Evolutionary conservation across 2,329 filamentous ascomycete genomes (phyloP), one percentile per base, ranked within the genome.

Genomic region (Penicillium sp.): DNA sequence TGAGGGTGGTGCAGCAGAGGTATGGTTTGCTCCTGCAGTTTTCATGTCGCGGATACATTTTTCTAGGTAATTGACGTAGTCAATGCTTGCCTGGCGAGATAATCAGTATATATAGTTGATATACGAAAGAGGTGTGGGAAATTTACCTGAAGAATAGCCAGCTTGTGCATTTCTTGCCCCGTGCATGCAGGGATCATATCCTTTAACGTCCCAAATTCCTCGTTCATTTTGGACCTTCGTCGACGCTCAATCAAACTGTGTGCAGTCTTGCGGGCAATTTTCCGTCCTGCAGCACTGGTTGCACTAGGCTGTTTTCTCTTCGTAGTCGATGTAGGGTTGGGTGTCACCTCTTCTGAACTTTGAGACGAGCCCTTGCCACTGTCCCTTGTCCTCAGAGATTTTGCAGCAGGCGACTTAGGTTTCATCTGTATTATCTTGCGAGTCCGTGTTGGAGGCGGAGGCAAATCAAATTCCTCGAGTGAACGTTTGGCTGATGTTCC

Each of bases 351-450:
- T 58, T 56, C 49, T 34, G 60, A 53, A 44, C 47, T 49, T 57
- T 57, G 61, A 13, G 29, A 40, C 9, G 52, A 32, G 10, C 47
- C 39, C 16, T 66, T 69, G 30, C 45, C 57, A 27, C 43, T 67
- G 6, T 69, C 67, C 40, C 68, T 70, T 29, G 66, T 46, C 62
- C 61, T 59, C 34, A 70, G 61, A 51, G 75, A 68, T 56, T 78
- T 68, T 61, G 26, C 10, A 4, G 70, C 65, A 49, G 70, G 70
- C 2, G 69, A 68, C 56, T 79, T 78, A 10, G 85, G 93, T 74
- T 96, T 96, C 92, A 97, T 96, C 76, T 97, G 93, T 55, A 97
- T 97, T 70, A 99, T 97, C 77, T 95, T 97, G 66, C 93, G 87
- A 39, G 91, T 90, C 59, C 93, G 82, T 3, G 92, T 96, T 0